Evolutionary conservation across 169 alveolate species (phyloP).

Genomic region (Eimeria falciformis): DNA sequence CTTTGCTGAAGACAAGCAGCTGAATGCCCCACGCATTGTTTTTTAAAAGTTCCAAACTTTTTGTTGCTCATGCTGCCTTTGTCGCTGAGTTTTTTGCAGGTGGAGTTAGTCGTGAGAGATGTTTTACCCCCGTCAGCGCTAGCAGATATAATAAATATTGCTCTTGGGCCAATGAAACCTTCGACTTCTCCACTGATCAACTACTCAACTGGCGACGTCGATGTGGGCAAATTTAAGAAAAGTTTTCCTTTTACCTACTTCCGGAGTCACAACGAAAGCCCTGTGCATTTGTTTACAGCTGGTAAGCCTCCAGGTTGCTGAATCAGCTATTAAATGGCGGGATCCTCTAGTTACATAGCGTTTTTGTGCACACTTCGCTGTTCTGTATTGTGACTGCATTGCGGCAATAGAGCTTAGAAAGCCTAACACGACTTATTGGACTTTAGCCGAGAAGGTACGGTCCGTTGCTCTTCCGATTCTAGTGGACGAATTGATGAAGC

Average conservation of each 20-base stretch:
- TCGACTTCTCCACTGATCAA: slow-evolving; percentile 21
- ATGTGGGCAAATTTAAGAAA: slow-evolving; percentile 36
- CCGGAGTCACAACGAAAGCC: slow-evolving; percentile 39
- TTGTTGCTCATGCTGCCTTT: too few species aligned
- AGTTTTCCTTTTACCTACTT: neutral
- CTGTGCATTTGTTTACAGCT: slow-evolving; percentile 34
- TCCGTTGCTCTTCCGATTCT: slow-evolving; percentile 49
- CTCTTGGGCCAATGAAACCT: slow-evolving; percentile 59
- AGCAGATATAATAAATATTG: slow-evolving; percentile 35
- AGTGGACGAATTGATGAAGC: slow-evolving; percentile 8
- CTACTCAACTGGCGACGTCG: slow-evolving; percentile 31
- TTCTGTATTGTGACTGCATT: neutral
- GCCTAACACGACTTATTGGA: slow-evolving; percentile 46
- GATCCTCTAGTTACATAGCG: too few species aligned
- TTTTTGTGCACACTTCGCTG: too few species aligned
- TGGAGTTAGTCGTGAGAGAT: slow-evolving; percentile 10
- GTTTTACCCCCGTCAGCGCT: slow-evolving; percentile 14
- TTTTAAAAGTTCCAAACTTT: too few species aligned
- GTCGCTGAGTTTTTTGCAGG: neutral
- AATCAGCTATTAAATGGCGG: too few species aligned
- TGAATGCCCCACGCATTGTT: too few species aligned
- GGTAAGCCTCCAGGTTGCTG: slow-evolving; percentile 15
- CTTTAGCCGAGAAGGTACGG: neutral
- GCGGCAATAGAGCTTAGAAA: slow-evolving; percentile 39
- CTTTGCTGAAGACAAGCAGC: slow-evolving; percentile 58